Evolutionary conservation across 352 stramenopile species (phyloP).

Genomic region (Phytophthora citrophthora): DNA sequence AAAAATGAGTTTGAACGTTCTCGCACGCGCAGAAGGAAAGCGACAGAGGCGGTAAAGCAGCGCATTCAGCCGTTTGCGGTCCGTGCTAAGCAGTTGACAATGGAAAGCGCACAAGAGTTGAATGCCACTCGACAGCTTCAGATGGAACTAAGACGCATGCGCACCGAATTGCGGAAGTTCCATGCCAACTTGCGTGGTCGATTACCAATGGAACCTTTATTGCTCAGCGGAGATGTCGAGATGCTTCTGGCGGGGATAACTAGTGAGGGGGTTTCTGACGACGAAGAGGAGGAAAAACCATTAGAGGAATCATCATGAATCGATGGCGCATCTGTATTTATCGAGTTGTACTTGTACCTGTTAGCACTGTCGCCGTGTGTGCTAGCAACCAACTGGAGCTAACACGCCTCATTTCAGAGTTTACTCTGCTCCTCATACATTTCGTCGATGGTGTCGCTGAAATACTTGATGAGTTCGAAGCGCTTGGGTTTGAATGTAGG

Average conservation of each 20-base stretch:
- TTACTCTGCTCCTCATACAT: slow-evolving; percentile 61
- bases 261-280: slow-evolving; percentile 5
- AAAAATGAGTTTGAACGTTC: slow-evolving; percentile 43
- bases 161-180: slow-evolving; percentile 47
- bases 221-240: slow-evolving; percentile 60
- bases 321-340: slow-evolving; percentile 2
- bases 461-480: slow-evolving; percentile 61
- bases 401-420: slow-evolving; percentile 22
- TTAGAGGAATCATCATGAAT: neutral
- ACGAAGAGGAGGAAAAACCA: slow-evolving; percentile 5
- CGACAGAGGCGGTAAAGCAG: slow-evolving; percentile 49
- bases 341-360: neutral
- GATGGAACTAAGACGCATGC: slow-evolving; percentile 49
- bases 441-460: slow-evolving; percentile 51
- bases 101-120: slow-evolving; percentile 57
- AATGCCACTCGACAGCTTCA: slow-evolving; percentile 60
- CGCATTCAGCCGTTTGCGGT: slow-evolving; percentile 67
- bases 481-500: slow-evolving; percentile 98
- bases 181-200: slow-evolving; percentile 44
- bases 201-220: slow-evolving; percentile 60
- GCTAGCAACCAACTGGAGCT: slow-evolving; percentile 8
- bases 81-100: slow-evolving; percentile 61
- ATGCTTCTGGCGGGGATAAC: slow-evolving; percentile 33
- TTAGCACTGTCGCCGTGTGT: neutral
- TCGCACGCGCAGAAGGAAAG: slow-evolving; percentile 25